Base-by-base conservation (phyloP, 208 protist genomes). In the Leptomonas seymouri region DNA sequence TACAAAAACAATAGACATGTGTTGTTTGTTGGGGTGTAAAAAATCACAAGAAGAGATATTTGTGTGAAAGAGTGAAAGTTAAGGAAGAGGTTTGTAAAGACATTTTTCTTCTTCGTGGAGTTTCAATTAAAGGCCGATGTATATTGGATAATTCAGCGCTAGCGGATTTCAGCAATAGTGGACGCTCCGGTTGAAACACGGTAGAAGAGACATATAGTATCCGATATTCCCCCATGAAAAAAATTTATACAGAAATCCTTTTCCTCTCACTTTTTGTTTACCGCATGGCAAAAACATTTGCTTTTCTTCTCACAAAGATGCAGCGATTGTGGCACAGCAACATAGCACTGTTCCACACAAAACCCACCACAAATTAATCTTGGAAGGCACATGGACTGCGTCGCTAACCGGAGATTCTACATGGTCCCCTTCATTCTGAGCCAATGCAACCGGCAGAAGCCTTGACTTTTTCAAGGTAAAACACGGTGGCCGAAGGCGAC, bases 401-500 rank as follows among this genome's bases (percentile, higher is more conserved):
- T 53, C 57, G 0, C 2, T 16, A 27, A 45, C 36, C 11, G 51
- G 55, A 25, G 58, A 28, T n/a, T 30, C 56, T 12, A 45, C 56
- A 30, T 42, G 18, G 3, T 31, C n/a, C 3, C 23, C 49, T 14
- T n/a, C 20, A 41, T 25, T n/a, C 39, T 15, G 25, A 11, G 39
- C 42, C 28, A 34, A 28, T 30, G 71, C 49, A n/a, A 44, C 53
- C 23, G 14, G 28, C 16, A 14, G 34, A 30, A 28, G 5, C 39
- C 66, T 53, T 2, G 7, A 8, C 50, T 61, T 62, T 51, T 83
- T 83, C n/a, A 84, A 46, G 27, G 71, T 71, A 56, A 86, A 84
- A 34, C 68, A 62, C 45, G 81, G 34, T 11, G 81, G 81, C 21
- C 81, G 59, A 27, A 86, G 69, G 41, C 81, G 81, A 41, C 81